Evolutionary conservation across 2,329 filamentous ascomycete species (phyloP), one percentile per base, ranked within the genome.

Genomic region (Fusarium humuli): DNA sequence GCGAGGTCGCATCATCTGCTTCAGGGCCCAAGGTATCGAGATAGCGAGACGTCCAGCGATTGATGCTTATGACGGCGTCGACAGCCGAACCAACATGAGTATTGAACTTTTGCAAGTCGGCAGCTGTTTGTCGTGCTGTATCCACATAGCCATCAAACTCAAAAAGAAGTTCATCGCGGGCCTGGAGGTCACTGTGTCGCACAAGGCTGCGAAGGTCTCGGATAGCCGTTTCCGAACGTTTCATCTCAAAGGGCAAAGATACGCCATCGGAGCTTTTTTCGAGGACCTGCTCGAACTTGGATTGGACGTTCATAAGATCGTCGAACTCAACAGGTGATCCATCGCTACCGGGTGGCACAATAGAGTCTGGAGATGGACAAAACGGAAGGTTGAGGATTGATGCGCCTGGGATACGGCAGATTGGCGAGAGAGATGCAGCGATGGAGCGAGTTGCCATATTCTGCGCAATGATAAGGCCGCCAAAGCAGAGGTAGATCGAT

Each of bases 91-190:
- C 91, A 69, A 94, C 90, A 71, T 91, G 90, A 1, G 88, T 89
- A 80, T 94, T 94, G 84, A 94, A 96, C 61, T 85, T 87, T 65
- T 91, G 90, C 7, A 96, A 84, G 59, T 92, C 89, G 46, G 85
- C 83, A 6, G 91, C 88, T 2, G 91, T 89, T 48, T 86, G 84
- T 6, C 88, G 83, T 3, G 91, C 90, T 1, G 88, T 89, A 12
- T 91, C 88, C 70, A 96, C 88, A 79, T 94, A 97, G 52, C 88
- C 88, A 67, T 92, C 88, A 60, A 97, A 92, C 77, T 95, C 92
- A 23, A 90, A 84, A 7, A 92, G 87, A 14, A 97, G 86, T 78
- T 94, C 91, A 37, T 91, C 86, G 30, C 88, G 88, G 42, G 87
- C 88, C 27, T 89, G 87, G 1, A 96, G 82, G 23, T 88, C 85